Conservation (phyloP, 2,329 filamentous ascomycete genomes). For the Botrytis tulipae region DNA sequence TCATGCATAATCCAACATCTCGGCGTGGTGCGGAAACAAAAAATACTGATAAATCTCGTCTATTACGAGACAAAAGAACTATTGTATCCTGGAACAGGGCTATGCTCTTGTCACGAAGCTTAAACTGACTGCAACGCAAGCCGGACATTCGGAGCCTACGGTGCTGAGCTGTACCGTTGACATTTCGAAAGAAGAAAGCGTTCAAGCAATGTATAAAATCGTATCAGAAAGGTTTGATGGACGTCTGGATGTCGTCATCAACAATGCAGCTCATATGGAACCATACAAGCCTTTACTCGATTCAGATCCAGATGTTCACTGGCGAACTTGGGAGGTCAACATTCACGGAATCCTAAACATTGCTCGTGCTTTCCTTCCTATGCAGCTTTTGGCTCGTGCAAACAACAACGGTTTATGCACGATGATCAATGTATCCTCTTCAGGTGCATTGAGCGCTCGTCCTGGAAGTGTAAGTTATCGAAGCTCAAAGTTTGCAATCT, state of each 20-base stretch:
- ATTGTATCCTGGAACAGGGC: background rate
- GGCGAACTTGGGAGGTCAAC: slow-evolving; percentile 30
- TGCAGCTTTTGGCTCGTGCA: slow-evolving; percentile 23
- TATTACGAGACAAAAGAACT: background rate
- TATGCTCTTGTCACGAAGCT: background rate
- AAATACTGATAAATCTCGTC: background rate
- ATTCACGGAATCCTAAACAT: slow-evolving; percentile 25
- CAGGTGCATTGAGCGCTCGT: slow-evolving; percentile 41
- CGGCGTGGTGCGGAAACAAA: background rate
- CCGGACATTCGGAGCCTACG: background rate
- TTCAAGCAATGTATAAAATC: slow-evolving; percentile 4
- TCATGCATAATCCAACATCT: background rate
- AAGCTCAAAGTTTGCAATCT: slow-evolving; percentile 49
- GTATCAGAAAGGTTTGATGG: slow-evolving; percentile 14
- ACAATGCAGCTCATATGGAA: slow-evolving; percentile 29
- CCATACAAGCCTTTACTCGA: slow-evolving; percentile 21
- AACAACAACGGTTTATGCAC: slow-evolving; percentile 40
- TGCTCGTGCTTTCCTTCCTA: slow-evolving; percentile 25
- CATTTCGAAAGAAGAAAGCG: background rate
- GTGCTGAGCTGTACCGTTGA: slow-evolving; percentile 9
- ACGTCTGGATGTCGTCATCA: slow-evolving; percentile 30
- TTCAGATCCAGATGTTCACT: slow-evolving; percentile 22
- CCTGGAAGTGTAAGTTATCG: slow-evolving; percentile 46
- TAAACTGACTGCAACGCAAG: slow-evolving; percentile 10
- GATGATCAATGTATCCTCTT: slow-evolving; percentile 48